These are phyloP conservation scores for Ilyonectria mors-panacis DNA, from an alignment of 2,329 filamentous ascomycete species.

Conservation along the genomic window DNA sequence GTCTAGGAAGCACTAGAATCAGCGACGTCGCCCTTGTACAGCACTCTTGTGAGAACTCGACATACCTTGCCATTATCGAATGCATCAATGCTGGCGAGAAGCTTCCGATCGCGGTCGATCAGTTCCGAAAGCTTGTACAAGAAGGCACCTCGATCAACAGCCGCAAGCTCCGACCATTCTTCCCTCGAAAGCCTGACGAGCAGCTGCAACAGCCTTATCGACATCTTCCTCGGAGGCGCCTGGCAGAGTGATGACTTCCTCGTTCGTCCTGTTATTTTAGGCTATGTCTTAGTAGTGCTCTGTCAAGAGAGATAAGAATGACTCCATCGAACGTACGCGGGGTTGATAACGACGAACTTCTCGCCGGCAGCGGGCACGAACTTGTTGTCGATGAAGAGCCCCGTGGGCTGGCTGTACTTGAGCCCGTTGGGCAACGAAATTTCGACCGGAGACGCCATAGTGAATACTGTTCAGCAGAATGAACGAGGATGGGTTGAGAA, in stretches of 20 bases:
- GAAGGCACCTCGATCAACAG: constrained; percentile 20
- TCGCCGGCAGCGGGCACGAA: constrained; percentile 31
- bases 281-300: background rate
- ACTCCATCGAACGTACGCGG: constrained; percentile 4
- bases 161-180: constrained; percentile 27
- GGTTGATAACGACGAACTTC: constrained; percentile 27
- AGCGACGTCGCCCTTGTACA: background rate
- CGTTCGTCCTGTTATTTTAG: constrained; percentile 12
- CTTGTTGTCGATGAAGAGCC: constrained; percentile 43
- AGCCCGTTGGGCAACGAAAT: constrained; percentile 40
- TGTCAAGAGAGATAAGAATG: background rate
- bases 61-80: constrained; percentile 23
- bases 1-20: constrained; percentile 50
- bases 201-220: constrained; percentile 24
- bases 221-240: constrained; percentile 31
- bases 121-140: constrained; percentile 32
- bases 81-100: constrained; percentile 31
- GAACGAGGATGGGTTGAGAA: background rate
- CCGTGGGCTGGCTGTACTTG: constrained; percentile 54
- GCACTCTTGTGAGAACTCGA: background rate
- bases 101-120: constrained; percentile 28
- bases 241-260: constrained; percentile 19
- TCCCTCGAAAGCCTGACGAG: constrained; percentile 29
- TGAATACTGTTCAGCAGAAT: background rate
- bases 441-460: constrained; percentile 20